Evolutionary conservation across 208 protist genomes (phyloP), one percentile per base, ranked within the genome.

Genomic region (Acanthamoeba royreba): DNA sequence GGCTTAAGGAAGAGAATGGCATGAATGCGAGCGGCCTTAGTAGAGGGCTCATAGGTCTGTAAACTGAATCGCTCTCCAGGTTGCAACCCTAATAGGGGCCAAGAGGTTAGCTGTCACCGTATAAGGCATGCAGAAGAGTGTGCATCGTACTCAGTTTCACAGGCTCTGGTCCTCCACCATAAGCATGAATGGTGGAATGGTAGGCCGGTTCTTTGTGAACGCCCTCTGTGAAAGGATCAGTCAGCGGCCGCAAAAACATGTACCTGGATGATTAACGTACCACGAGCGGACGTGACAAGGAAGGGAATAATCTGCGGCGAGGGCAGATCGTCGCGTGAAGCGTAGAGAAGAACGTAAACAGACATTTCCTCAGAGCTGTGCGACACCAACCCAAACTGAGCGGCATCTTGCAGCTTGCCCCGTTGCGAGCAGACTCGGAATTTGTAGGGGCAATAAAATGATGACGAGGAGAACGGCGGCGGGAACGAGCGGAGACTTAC

Each of bases 381-480:
- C 72, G 72, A 83, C 42, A 83, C 72, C 72, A 83, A n/a, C 9
- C 72, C 72, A 15, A 83, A 83, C 72, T 83, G 72, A 7, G 72
- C 72, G n/a, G 72, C 72, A 15, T 83, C 72, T 13, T 53, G 72
- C 4, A 83, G 72, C 43, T 52, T 83, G 38, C 72, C 72, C 42
- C 72, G 72, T 33, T 83, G 72, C 25, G 72, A 83, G 72, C 72
- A 83, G 42, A 83, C 72, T 19, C 72, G 72, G 72, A 83, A 83
- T 43, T 83, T 83, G 72, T 83, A 83, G 72, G 72, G 72, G 22
- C 72, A 83, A n/a, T 83, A 83, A 43, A 83, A 83, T 17, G 72
- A 83, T 22, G 72, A 15, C 42, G 72, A 83, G 25, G 72, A 83
- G 72, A 83, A 53, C 25, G 72, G 7, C 11, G 72, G 42, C 42